Conservation (phyloP, 176 grass and related monocot species). For the Eragrostis curvula region DNA sequence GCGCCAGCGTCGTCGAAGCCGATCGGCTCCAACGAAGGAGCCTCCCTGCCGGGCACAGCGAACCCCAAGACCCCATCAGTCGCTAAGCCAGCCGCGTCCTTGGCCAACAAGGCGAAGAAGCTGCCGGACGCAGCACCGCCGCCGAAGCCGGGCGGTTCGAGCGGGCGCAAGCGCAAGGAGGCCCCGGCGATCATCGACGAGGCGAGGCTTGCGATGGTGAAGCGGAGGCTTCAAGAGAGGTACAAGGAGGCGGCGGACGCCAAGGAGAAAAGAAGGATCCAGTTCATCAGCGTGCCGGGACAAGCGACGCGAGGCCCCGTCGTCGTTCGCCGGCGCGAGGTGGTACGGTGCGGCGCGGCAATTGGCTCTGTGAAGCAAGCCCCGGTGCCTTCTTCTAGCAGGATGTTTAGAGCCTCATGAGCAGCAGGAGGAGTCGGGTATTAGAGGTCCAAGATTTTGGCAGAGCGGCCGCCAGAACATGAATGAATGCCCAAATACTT, state of each 20-base stretch:
- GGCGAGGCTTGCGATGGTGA: not conserved
- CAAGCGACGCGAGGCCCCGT: not conserved
- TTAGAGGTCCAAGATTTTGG: not conserved
- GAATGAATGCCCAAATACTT: not conserved
- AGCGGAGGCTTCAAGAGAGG: not conserved
- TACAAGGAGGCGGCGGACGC: not conserved
- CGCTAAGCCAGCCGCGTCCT: not conserved
- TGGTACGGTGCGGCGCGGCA: too few relatives aligned
- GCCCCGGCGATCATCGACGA: not conserved
- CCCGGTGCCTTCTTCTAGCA: too few relatives aligned
- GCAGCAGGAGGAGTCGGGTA: too few relatives aligned
- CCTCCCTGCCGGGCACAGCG: not conserved
- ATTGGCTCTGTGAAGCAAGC: not conserved
- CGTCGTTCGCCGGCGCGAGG: not conserved
- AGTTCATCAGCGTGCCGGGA: not conserved
- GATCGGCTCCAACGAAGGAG: not conserved
- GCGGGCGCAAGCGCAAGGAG: conserved; percentile 5
- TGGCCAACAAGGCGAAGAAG: not conserved
- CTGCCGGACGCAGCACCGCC: too few relatives aligned
- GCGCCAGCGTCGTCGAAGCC: not conserved
- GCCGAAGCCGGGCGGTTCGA: not conserved
- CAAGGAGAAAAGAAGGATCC: not conserved
- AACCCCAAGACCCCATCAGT: not conserved
- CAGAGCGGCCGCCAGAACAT: not conserved
- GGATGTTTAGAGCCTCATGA: too few relatives aligned